A percentile compares a stretch with the other conserved stretches of the same genome.
Conservation (phyloP, 2,329 filamentous ascomycete genomes). For the Monilinia vaccinii-corymbosi region DNA sequence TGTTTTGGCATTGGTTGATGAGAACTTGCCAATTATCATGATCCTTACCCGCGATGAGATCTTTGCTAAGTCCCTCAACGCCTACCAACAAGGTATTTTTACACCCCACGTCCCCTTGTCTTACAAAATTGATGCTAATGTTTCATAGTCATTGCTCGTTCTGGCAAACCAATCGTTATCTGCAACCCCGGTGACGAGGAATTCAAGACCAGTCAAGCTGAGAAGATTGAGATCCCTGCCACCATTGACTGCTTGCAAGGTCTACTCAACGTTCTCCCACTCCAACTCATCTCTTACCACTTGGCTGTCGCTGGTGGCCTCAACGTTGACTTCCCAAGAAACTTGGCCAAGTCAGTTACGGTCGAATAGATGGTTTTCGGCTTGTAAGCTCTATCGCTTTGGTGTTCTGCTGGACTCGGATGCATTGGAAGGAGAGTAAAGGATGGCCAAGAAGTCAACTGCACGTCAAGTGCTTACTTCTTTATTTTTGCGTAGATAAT, state of each 20-base stretch:
- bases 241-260: conserved; percentile 94
- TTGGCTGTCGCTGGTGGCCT: conserved; percentile 90
- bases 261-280: conserved; percentile 91
- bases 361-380: conserved; percentile 63
- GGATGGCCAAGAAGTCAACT: not conserved
- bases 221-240: conserved; percentile 95
- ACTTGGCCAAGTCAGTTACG: conserved; percentile 97
- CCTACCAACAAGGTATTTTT: conserved; percentile 83
- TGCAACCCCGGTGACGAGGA: conserved; percentile 87
- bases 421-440: not conserved
- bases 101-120: not conserved
- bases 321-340: conserved; percentile 97
- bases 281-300: conserved; percentile 99
- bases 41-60: conserved; percentile 93
- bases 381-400: conserved; percentile 16
- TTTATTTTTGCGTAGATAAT: conserved; percentile 6
- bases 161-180: conserved; percentile 95
- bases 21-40: conserved; percentile 99
- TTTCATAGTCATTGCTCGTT: conserved; percentile 74
- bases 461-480: not conserved
- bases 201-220: conserved; percentile 78
- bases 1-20: conserved; percentile 92
- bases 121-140: conserved; percentile 24
- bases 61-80: conserved; percentile 98
- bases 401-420: conserved; percentile 3